phyloP scores from a whole-genome alignment of 768 basidiomycete genomes.

The Kockovaella imperatae region DNA sequence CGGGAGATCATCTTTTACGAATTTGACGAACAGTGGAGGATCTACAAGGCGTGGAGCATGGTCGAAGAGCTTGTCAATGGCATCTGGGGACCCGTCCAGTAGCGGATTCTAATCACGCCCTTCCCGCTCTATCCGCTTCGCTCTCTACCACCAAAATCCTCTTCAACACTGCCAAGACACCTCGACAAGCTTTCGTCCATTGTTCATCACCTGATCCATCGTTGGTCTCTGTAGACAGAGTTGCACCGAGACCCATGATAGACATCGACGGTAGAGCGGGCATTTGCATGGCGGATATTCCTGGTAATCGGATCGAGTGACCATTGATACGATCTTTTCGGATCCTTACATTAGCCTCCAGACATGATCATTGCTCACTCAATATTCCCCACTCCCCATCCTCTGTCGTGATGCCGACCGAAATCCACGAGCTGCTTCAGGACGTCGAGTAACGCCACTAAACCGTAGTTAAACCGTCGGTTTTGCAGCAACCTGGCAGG shows the following conservation, averaged over 20 bases:
- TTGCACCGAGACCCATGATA: slow-evolving; percentile 28
- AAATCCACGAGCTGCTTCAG: slow-evolving; percentile 84
- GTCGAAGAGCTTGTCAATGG: too few species aligned
- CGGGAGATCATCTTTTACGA: too few species aligned
- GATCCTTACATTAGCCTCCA: slow-evolving; percentile 54
- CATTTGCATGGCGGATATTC: slow-evolving; percentile 50
- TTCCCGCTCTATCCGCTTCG: slow-evolving; percentile 36
- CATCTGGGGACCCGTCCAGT: too few species aligned
- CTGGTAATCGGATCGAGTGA: slow-evolving; percentile 85
- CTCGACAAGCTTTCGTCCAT: slow-evolving; percentile 88
- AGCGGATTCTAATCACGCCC: too few species aligned
- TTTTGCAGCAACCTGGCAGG: slow-evolving; percentile 85
- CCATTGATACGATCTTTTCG: slow-evolving; percentile 93
- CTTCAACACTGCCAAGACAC: slow-evolving; percentile 56
- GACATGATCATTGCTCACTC: slow-evolving; percentile 55
- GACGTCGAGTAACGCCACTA: slow-evolving; percentile 94
- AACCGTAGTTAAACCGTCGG: slow-evolving; percentile 86
- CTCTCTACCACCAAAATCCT: slow-evolving; percentile 42
- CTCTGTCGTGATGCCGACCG: slow-evolving; percentile 64
- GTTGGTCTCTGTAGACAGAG: slow-evolving; percentile 4
- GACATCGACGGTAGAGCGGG: slow-evolving; percentile 26
- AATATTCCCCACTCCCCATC: slow-evolving; percentile 64
- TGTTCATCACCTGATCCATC: slow-evolving; percentile 64
- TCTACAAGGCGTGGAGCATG: too few species aligned
- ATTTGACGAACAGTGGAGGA: too few species aligned